Conservation (phyloP, 495 filamentous ascomycete species). For the Penicillium cosmopolitanum region DNA sequence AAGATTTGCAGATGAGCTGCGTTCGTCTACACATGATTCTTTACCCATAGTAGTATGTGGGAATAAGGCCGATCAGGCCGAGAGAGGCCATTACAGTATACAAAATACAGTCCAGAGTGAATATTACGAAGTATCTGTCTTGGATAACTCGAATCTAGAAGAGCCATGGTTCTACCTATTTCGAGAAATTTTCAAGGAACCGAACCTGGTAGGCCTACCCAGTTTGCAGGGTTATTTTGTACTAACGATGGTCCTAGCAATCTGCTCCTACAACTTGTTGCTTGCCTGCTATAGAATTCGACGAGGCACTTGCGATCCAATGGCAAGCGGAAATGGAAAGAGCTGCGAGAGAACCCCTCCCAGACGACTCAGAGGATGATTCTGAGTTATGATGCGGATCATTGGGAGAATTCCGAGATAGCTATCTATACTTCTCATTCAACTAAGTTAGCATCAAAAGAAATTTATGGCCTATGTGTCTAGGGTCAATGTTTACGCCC, state of each 20-base stretch:
- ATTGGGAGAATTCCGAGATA: no score
- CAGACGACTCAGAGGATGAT: neutral
- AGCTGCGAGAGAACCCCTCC: neutral
- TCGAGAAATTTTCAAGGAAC: no score
- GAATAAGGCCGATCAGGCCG: neutral
- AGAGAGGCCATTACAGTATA: neutral
- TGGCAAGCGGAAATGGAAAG: neutral
- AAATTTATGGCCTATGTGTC: neutral
- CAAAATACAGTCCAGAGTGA: neutral
- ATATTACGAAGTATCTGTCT: neutral
- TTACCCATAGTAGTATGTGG: neutral
- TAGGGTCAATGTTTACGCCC: neutral
- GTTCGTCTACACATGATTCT: neutral
- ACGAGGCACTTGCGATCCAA: no score
- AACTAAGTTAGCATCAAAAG: no score
- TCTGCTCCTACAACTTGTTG: neutral
- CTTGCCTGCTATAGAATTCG: neutral
- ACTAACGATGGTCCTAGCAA: no score
- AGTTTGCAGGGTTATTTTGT: no score
- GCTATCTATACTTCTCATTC: no score
- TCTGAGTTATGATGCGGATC: no score
- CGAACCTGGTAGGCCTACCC: no score
- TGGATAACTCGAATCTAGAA: no score
- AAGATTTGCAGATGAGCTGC: neutral
- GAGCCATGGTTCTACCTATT: no score